Percentiles rank a stretch among this genome's conserved stretches.
Conservation (phyloP, 2,329 filamentous ascomycete genomes). For the Colletotrichum siamense region DNA sequence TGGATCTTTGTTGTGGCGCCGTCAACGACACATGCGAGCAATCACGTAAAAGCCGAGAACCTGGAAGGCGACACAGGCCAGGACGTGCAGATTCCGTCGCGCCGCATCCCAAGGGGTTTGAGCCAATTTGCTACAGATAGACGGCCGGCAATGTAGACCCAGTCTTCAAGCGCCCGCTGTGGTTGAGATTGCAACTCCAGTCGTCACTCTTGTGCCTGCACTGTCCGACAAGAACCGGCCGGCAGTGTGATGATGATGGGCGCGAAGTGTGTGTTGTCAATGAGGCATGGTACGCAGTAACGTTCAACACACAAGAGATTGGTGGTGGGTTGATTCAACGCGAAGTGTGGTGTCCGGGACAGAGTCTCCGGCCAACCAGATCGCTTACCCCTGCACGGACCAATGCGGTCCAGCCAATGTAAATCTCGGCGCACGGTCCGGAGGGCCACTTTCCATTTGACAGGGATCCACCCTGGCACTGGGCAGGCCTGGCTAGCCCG, state of each 20-base stretch:
- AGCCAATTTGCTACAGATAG: neutral
- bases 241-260: neutral
- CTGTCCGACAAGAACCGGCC: neutral
- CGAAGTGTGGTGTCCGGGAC: neutral
- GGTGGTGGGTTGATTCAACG: neutral
- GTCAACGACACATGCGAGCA: neutral
- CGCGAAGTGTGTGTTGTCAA: neutral
- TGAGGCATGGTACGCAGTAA: neutral
- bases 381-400: neutral
- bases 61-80: neutral
- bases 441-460: neutral
- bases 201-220: neutral
- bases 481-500: neutral
- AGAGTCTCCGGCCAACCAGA: slow-evolving; percentile 18
- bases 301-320: neutral
- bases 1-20: neutral
- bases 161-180: neutral
- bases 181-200: neutral
- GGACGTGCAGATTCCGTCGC: neutral
- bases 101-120: neutral
- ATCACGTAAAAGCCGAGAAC: neutral
- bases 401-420: slow-evolving; percentile 13
- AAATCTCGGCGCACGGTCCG: neutral
- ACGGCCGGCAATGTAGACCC: neutral
- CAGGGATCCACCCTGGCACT: neutral